A percentile compares a stretch with the other conserved stretches of the same genome.
These are phyloP conservation scores for Amylostereum areolatum DNA, from an alignment of 1,284 basidiomycete genomes.

Conservation along the genomic window DNA sequence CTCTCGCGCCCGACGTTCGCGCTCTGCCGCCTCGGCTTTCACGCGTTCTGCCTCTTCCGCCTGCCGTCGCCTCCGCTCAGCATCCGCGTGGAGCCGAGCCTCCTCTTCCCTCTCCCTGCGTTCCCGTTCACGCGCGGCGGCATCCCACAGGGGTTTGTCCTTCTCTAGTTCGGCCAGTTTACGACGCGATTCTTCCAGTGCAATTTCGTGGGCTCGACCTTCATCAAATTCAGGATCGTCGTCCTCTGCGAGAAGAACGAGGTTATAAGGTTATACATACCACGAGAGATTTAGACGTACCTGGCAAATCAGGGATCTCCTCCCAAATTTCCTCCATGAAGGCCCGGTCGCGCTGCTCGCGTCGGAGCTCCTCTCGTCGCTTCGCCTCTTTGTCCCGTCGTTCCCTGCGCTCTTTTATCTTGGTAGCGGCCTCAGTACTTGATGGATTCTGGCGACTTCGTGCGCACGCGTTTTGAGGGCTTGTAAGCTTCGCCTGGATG, in stretches of 20 bases:
- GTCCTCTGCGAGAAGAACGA: not conserved
- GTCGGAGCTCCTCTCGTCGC: slow-evolving; percentile 32
- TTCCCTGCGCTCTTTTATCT: slow-evolving; percentile 25
- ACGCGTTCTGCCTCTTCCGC: slow-evolving; percentile 22
- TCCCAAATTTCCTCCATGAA: slow-evolving; percentile 34
- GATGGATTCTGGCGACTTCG: slow-evolving; percentile 33
- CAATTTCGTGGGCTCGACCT: slow-evolving; percentile 14
- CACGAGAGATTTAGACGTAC: not conserved
- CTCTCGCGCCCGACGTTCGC: slow-evolving; percentile 17
- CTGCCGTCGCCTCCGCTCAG: slow-evolving; percentile 25
- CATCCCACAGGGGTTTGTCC: slow-evolving; percentile 59
- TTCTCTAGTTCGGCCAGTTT: slow-evolving; percentile 65
- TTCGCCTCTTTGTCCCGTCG: slow-evolving; percentile 33
- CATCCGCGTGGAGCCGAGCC: slow-evolving; percentile 21
- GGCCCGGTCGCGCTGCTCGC: slow-evolving; percentile 28
- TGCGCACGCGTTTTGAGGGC: slow-evolving; percentile 41
- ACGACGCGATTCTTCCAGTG: slow-evolving; percentile 58
- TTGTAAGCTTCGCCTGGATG: slow-evolving; percentile 11
- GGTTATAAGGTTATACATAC: too few species aligned
- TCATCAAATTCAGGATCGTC: slow-evolving; percentile 4
- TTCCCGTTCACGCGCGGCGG: slow-evolving; percentile 39
- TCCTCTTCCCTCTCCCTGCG: slow-evolving; percentile 41
- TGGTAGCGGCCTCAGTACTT: slow-evolving; percentile 32
- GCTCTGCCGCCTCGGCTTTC: slow-evolving; percentile 22
- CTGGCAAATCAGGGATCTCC: slow-evolving; percentile 10